These are phyloP conservation scores for Chiua sp. DNA, from an alignment of 1,284 basidiomycete genomes.

Conservation along the genomic window DNA sequence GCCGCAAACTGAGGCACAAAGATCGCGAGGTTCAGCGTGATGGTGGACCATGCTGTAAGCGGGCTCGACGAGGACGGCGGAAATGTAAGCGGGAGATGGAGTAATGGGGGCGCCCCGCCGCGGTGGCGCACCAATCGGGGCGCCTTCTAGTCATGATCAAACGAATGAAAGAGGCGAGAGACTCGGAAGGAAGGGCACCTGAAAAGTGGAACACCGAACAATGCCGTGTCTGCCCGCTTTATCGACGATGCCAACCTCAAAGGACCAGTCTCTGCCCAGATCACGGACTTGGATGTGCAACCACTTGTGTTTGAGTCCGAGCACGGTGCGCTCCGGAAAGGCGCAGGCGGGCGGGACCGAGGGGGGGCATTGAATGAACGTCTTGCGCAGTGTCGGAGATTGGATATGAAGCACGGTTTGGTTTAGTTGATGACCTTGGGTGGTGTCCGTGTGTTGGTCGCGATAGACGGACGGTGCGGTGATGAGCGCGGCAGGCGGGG, in stretches of 20 bases:
- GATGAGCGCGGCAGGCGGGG: slow-evolving; percentile 51
- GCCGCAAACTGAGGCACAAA: slow-evolving; percentile 71
- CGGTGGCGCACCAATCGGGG: slow-evolving; percentile 54
- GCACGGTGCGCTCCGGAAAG: slow-evolving; percentile 30
- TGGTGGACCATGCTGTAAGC: slow-evolving; percentile 76
- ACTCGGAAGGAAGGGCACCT: slow-evolving; percentile 52
- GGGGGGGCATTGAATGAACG: slow-evolving; percentile 71
- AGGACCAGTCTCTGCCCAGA: slow-evolving; percentile 70
- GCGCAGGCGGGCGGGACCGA: slow-evolving; percentile 16
- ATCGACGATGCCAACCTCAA: slow-evolving; percentile 82
- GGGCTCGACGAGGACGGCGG: slow-evolving; percentile 56
- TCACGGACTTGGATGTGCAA: slow-evolving; percentile 77
- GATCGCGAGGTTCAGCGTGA: slow-evolving; percentile 64
- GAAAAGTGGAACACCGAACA: slow-evolving; percentile 80
- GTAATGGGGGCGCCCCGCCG: slow-evolving; percentile 49
- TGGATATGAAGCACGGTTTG: slow-evolving; percentile 86
- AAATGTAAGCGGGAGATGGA: slow-evolving; percentile 78
- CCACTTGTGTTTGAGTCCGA: slow-evolving; percentile 78
- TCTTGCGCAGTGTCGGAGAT: slow-evolving; percentile 70
- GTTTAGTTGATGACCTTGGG: slow-evolving; percentile 50
- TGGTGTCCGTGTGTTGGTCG: slow-evolving; percentile 28
- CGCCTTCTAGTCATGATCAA: slow-evolving; percentile 54
- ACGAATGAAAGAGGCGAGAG: too few relatives aligned
- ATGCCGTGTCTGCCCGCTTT: slow-evolving; percentile 60
- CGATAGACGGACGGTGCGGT: slow-evolving; percentile 38